A percentile compares a stretch with the other conserved stretches of the same genome.
Evolutionary conservation across 2,329 filamentous ascomycete genomes (phyloP).

Genomic region (Aspergillus aculeatinus): DNA sequence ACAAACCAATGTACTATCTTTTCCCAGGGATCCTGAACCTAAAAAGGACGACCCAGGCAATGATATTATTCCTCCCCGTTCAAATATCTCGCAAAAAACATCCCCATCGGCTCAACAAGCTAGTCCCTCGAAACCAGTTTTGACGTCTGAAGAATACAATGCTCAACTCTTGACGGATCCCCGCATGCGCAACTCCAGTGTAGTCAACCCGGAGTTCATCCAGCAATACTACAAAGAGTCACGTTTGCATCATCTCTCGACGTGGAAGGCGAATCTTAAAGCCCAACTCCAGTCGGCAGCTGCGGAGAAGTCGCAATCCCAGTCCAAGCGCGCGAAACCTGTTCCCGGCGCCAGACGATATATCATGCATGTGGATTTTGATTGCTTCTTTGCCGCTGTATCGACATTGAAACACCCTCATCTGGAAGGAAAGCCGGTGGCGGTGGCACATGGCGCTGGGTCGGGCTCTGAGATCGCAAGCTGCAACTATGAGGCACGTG

Average conservation of each 20-base stretch:
- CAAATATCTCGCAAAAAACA: not conserved
- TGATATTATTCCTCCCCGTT: not conserved
- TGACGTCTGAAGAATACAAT: slow-evolving; percentile 94
- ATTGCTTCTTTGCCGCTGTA: slow-evolving; percentile 96
- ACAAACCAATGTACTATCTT: not conserved
- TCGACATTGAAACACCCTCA: slow-evolving; percentile 78
- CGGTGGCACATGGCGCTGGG: slow-evolving; percentile 83
- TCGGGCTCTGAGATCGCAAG: slow-evolving; percentile 92
- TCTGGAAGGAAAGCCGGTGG: slow-evolving; percentile 73
- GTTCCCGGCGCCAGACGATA: slow-evolving; percentile 70
- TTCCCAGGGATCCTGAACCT: not conserved
- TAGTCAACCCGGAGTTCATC: slow-evolving; percentile 88
- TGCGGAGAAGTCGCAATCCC: slow-evolving; percentile 59
- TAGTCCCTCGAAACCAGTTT: slow-evolving; percentile 38
- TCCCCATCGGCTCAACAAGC: slow-evolving; percentile 23
- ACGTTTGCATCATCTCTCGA: slow-evolving; percentile 87
- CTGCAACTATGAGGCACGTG: slow-evolving; percentile 89
- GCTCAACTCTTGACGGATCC: slow-evolving; percentile 80
- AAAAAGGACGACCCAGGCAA: not conserved
- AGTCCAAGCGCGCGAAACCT: slow-evolving; percentile 52
- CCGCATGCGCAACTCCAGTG: slow-evolving; percentile 80
- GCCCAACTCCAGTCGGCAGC: slow-evolving; percentile 80
- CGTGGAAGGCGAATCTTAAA: slow-evolving; percentile 95
- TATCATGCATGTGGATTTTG: slow-evolving; percentile 94
- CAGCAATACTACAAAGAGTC: slow-evolving; percentile 96